Evolutionary conservation across 2,329 filamentous ascomycete species (phyloP).

Genomic region (Cryphonectria carpinicola): DNA sequence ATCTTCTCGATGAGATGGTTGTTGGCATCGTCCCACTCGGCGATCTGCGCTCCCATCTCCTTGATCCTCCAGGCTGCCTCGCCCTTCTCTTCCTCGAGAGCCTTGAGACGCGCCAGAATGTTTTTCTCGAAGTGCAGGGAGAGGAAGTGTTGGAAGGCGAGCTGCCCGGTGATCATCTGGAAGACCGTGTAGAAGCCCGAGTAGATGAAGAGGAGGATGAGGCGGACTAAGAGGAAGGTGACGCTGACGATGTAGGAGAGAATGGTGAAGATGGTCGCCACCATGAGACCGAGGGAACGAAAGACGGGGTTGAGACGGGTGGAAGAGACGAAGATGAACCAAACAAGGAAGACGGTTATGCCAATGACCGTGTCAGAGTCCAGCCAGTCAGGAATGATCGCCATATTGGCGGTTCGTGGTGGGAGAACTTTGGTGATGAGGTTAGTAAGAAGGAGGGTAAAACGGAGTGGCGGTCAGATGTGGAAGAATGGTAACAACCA

Average conservation of each 20-base stretch:
- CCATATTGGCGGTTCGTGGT: neutral
- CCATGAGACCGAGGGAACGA: neutral
- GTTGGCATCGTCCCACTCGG: slow-evolving; percentile 17
- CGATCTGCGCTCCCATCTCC: slow-evolving; percentile 5
- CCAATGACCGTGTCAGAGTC: neutral
- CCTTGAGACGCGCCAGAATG: slow-evolving; percentile 8
- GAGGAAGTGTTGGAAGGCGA: slow-evolving; percentile 8
- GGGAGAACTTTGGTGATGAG: neutral
- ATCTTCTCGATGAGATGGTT: slow-evolving; percentile 10
- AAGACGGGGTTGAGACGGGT: neutral
- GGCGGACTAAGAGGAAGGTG: neutral
- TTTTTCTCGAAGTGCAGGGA: slow-evolving; percentile 10
- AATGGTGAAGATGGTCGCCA: neutral
- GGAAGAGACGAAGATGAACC: neutral
- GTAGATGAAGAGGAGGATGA: neutral
- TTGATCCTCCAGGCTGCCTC: slow-evolving; percentile 2
- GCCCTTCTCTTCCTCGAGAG: slow-evolving; percentile 5
- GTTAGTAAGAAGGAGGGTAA: neutral
- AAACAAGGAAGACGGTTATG: neutral
- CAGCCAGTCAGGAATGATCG: neutral
- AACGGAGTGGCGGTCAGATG: neutral
- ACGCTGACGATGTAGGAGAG: neutral
- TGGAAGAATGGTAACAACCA: neutral
- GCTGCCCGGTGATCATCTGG: slow-evolving; percentile 15
- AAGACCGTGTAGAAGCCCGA: slow-evolving; percentile 8